phyloP scores from a whole-genome alignment of 1,284 basidiomycete species.

The Ustilago esculenta region DNA sequence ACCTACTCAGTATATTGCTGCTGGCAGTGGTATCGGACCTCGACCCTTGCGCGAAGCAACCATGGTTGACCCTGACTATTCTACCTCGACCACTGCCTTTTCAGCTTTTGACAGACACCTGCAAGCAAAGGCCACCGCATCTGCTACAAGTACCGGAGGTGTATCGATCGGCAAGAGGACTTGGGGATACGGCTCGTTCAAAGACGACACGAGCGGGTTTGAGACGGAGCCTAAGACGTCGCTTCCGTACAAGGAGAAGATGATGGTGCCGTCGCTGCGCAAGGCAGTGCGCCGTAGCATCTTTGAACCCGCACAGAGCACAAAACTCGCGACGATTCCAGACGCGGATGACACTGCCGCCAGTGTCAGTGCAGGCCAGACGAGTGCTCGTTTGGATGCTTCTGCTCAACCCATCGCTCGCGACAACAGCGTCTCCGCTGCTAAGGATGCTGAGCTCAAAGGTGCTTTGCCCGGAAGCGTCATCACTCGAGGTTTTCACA shows the following conservation, averaged over 20 bases:
- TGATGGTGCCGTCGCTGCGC: conserved; percentile 62
- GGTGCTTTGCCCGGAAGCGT: conserved; percentile 42
- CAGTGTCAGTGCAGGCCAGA: conserved; percentile 17
- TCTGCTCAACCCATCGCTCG: conserved; percentile 7
- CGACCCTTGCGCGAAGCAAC: conserved; percentile 36
- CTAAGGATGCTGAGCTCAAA: conserved; percentile 19
- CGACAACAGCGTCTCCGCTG: neutral
- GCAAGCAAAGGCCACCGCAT: conserved; percentile 6
- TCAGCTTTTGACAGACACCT: conserved; percentile 32
- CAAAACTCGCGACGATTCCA: conserved; percentile 42
- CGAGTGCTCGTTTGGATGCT: neutral
- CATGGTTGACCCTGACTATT: conserved; percentile 38
- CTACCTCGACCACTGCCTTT: conserved; percentile 18
- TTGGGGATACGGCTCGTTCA: conserved; percentile 47
- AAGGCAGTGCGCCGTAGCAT: conserved; percentile 51
- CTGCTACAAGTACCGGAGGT: conserved; percentile 10
- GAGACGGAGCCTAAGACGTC: conserved; percentile 66
- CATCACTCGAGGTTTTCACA: conserved; percentile 45
- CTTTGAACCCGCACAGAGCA: conserved; percentile 25
- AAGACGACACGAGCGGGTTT: conserved; percentile 46
- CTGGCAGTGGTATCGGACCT: conserved; percentile 39
- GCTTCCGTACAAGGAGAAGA: conserved; percentile 63
- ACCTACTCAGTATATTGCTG: conserved; percentile 37
- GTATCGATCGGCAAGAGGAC: conserved; percentile 36
- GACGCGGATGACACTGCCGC: conserved; percentile 36